A percentile compares a stretch with the other conserved stretches of the same genome.
phyloP scores from a whole-genome alignment of 441 rosid genomes.

The Pelargonium fulgidum region DNA sequence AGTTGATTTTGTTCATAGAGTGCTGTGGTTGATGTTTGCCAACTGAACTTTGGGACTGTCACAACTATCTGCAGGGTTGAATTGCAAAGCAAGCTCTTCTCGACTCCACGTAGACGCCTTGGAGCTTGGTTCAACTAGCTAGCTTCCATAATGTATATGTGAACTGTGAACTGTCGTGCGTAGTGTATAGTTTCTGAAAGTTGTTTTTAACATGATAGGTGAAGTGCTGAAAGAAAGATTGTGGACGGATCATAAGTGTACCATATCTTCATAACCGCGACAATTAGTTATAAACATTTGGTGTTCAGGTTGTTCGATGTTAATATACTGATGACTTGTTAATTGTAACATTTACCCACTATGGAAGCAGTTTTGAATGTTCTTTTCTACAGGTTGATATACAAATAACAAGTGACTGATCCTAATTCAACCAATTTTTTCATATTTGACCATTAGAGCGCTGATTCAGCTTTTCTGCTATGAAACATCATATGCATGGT shows the following conservation, averaged over 20 bases:
- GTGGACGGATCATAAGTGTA: not conserved
- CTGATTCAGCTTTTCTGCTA: too few relatives aligned
- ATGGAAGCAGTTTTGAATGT: too few relatives aligned
- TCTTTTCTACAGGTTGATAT: too few relatives aligned
- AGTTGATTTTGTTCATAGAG: not conserved
- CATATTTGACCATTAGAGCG: too few relatives aligned
- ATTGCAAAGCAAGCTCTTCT: conserved; percentile 13
- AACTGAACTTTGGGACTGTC: not conserved
- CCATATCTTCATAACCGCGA: not conserved
- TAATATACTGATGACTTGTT: too few relatives aligned
- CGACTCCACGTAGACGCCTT: not conserved
- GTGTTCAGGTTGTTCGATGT: too few relatives aligned
- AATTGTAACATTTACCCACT: too few relatives aligned
- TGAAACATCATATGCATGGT: too few relatives aligned
- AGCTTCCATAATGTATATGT: not conserved
- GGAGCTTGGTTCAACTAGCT: conserved; percentile 7
- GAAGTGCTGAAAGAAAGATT: not conserved
- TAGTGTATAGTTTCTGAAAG: not conserved
- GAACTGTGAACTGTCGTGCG: not conserved
- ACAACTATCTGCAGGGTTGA: conserved; percentile 31
- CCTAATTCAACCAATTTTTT: too few relatives aligned
- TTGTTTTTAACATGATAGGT: not conserved
- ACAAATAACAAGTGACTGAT: too few relatives aligned
- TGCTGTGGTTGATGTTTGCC: not conserved
- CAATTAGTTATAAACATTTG: too few relatives aligned